Evolutionary conservation across 768 basidiomycete species (phyloP).

Genomic region (Gloeopeniophorella convolvens): DNA sequence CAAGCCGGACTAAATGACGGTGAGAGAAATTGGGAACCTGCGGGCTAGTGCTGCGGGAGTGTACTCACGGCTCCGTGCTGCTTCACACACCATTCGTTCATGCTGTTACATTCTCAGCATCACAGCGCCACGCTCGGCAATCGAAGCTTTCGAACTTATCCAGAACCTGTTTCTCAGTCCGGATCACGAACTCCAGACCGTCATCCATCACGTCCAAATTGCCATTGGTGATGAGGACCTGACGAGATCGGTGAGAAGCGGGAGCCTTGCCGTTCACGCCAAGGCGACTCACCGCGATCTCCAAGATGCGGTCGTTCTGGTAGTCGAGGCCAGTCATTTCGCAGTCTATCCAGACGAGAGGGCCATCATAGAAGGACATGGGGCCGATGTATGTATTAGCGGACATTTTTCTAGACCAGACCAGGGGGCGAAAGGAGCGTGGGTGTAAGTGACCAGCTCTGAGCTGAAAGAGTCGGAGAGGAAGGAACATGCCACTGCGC

Average conservation of each 20-base stretch:
- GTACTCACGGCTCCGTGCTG: constrained; percentile 67
- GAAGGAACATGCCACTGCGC: neutral
- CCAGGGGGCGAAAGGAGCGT: neutral
- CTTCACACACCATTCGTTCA: constrained; percentile 82
- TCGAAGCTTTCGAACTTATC: constrained; percentile 46
- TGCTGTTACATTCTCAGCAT: constrained; percentile 38
- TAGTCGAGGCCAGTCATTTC: constrained; percentile 81
- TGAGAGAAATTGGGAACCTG: neutral
- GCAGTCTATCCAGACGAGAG: constrained; percentile 81
- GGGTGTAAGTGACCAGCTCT: no score
- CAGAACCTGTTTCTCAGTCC: constrained; percentile 58
- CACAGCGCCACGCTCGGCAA: neutral
- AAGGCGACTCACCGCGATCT: constrained; percentile 57
- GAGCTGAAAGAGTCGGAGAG: neutral
- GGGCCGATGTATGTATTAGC: neutral
- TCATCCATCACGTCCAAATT: constrained; percentile 74
- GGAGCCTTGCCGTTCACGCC: neutral
- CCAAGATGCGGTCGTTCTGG: constrained; percentile 63
- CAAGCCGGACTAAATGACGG: constrained; percentile 59
- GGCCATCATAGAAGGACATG: constrained; percentile 43
- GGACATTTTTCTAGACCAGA: neutral
- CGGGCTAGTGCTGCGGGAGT: neutral
- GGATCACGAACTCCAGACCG: constrained; percentile 72
- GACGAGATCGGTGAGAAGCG: neutral
- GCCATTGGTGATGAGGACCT: constrained; percentile 87